Conservation (phyloP, 345 rosid species). For the Geranium rotundifolium region DNA sequence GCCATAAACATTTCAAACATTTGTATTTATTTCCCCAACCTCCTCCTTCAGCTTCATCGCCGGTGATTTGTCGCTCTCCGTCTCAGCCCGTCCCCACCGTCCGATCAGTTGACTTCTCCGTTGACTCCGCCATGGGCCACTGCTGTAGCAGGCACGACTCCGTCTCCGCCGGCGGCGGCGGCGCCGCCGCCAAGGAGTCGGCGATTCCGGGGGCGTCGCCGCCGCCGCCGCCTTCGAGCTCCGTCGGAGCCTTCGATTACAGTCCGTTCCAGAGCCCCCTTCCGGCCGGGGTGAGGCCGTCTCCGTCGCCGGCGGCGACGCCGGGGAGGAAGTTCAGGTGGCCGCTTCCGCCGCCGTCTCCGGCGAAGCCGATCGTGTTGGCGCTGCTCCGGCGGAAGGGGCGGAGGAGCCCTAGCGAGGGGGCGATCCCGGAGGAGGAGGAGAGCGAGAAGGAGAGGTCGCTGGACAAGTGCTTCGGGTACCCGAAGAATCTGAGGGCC, state of each 20-base stretch:
- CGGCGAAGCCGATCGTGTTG: slow-evolving; percentile 85
- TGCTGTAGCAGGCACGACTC: slow-evolving; percentile 57
- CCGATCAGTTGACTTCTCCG: slow-evolving; percentile 25
- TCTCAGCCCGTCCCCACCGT: slow-evolving; percentile 1
- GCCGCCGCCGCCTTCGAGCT: no score
- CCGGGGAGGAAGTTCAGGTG: slow-evolving; percentile 78
- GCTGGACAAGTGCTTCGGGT: slow-evolving; percentile 81
- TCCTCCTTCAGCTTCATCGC: neutral
- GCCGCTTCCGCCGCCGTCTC: slow-evolving; percentile 98
- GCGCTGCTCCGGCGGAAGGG: slow-evolving; percentile 31
- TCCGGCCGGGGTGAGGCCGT: slow-evolving; percentile 67
- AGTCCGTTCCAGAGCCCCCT: slow-evolving; percentile 77
- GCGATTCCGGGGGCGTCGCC: slow-evolving; percentile 14
- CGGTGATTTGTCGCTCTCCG: neutral
- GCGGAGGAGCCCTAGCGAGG: slow-evolving; percentile 49
- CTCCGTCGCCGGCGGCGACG: slow-evolving; percentile 80
- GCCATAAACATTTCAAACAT: neutral
- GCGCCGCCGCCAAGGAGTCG: slow-evolving; percentile 16
- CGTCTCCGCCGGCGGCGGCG: slow-evolving; percentile 15
- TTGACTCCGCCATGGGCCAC: slow-evolving; percentile 46
- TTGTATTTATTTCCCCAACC: neutral
- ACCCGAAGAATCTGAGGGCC: slow-evolving; percentile 55
- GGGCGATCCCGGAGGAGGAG: slow-evolving; percentile 54
- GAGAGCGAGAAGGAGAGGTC: slow-evolving; percentile 24
- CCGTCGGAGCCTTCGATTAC: slow-evolving; percentile 29